Base-by-base conservation (phyloP, 2,329 filamentous ascomycete species). In the Xylaria digitata region DNA sequence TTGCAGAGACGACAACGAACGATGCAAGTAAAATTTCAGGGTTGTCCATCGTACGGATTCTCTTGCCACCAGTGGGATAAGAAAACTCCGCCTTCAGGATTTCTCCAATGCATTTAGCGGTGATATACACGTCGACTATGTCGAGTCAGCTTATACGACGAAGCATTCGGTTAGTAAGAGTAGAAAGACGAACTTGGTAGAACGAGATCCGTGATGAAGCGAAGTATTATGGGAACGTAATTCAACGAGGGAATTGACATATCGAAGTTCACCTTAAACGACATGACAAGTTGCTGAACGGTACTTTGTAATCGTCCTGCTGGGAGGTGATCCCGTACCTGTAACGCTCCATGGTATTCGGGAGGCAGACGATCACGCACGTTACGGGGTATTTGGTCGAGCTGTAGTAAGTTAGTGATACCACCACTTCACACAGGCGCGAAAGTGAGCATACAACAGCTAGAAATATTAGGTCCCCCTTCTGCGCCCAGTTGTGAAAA, bases 11-110 rank as follows among this genome's bases (percentile, higher is more conserved):
- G 2, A 97, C 82, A 3, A 97, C 78, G 3, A 93, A 81, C 3
- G 89, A 84, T 62, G 93, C 83, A 0, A 97, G 80, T 49, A 92
- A 86, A 6, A 92, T 82, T 74, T 98, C 96, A 0, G 96, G 93
- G 68, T 91, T 86, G 57, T 88, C 83, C 17, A 89, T 79, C 8
- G 86, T 79, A 30, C 83, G 79, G 66, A 83, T 79, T 66, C 80
- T 79, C 59, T 78, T 75, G 34, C 78, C 81, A 3, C 81, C 79
- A 6, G 83, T 81, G 0, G 85, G 84, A 69, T 90, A 91, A 0
- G 82, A 80, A 68, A 90, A 91, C 1, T 85, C 80, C 37, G 90
- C 78, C 0, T 80, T 76, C 1, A 88, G 74, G 2, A 83, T 75
- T 1, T 81, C 79, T 15, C 85, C 83, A 6, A 95, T 80, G 50